Evolutionary conservation across 371 early-diverging fungal species (phyloP), one percentile per base, ranked within the genome.

Genomic region (Mucor indicus): DNA sequence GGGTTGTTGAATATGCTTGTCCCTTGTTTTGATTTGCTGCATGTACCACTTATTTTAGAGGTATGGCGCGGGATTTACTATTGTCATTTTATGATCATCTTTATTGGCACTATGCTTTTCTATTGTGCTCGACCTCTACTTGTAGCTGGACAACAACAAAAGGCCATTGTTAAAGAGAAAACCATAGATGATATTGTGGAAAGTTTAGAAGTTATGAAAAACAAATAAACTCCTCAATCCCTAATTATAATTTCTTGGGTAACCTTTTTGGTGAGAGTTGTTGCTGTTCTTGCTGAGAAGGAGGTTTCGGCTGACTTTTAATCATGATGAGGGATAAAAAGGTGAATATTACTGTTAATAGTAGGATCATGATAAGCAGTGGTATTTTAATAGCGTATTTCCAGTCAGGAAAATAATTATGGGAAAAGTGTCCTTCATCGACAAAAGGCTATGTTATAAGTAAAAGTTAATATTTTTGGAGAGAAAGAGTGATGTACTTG

Each of bases 401-500:
- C 57, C 87, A 83, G 7, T 83, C 78, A 24, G 91, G 93, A 63
- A 96, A 96, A 55, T 83, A 89, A 35, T 63, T 66, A 40, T 90
- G 91, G 21, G 87, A 66, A 7, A 83, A 81, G 71, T 93, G 91
- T 30, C 82, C 83, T 56, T 81, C 82, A 54, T 92, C 92, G 17
- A 94, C 90, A 64, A 96, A 93, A n/a, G 96, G 96, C 93, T 92
- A 52, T 41, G n/a, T n/a, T n/a, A n/a, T n/a, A n/a, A 22, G n/a
- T 11, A 7, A 33, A 23, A 23, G 20, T 40, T 33, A 38, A 11
- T 31, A 20, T 20, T 12, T 48, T 25, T 21, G 20, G 9, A 13
- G 11, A 15, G 15, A n/a, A 35, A 15, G 20, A 19, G 15, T 23
- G 10, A 33, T 15, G 5, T 33, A 4, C n/a, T 4, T 33, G 5